phyloP scores from a whole-genome alignment of 2,329 filamentous ascomycete species.

The Pyrenophora seminiperda region DNA sequence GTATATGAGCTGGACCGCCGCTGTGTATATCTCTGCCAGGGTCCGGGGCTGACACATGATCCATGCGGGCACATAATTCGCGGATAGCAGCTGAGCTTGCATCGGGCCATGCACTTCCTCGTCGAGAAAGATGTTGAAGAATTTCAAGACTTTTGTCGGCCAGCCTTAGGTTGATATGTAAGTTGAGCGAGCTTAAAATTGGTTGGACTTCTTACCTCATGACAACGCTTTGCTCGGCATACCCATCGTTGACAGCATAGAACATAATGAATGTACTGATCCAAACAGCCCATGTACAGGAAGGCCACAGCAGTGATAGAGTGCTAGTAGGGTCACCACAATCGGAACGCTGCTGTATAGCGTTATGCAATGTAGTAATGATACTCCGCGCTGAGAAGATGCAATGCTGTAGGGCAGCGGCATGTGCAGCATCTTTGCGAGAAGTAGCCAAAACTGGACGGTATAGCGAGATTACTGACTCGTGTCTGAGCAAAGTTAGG shows the following conservation, averaged over 20 bases:
- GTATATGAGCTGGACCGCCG: neutral
- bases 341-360: conserved; percentile 9
- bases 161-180: conserved; percentile 21
- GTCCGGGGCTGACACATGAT: neutral
- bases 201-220: conserved; percentile 43
- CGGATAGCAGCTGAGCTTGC: conserved; percentile 38
- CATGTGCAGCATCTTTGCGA: conserved; percentile 52
- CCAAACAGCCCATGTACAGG: conserved; percentile 60
- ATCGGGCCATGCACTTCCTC: conserved; percentile 38
- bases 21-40: neutral
- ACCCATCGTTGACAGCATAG: conserved; percentile 56
- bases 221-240: conserved; percentile 49
- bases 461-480: conserved; percentile 59
- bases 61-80: conserved; percentile 27
- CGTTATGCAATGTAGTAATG: conserved; percentile 50
- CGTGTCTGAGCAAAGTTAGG: conserved; percentile 55
- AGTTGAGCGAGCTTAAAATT: neutral
- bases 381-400: conserved; percentile 58
- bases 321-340: neutral
- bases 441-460: conserved; percentile 57
- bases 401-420: conserved; percentile 58
- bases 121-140: conserved; percentile 33
- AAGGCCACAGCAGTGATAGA: conserved; percentile 55
- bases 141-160: conserved; percentile 31
- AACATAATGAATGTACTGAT: conserved; percentile 60